phyloP scores from a whole-genome alignment of 495 filamentous ascomycete species.

The Penicillium canariense region DNA sequence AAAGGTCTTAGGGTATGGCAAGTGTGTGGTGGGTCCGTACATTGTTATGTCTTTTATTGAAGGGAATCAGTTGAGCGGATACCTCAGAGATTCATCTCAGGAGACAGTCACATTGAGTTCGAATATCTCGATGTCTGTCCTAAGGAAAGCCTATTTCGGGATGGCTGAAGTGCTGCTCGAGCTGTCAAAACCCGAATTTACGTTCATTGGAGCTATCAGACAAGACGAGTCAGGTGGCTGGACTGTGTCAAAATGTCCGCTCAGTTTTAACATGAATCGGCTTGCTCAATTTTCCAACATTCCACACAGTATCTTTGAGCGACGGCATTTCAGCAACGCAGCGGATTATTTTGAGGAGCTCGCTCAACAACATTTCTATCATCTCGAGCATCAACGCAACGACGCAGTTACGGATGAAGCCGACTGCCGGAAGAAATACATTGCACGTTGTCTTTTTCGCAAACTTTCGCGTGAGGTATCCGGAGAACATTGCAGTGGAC shows the following conservation, averaged over 20 bases:
- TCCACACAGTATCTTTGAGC: too few relatives aligned
- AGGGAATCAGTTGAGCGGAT: constrained; percentile 19
- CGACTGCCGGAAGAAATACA: too few relatives aligned
- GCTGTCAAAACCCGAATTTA: constrained; percentile 35
- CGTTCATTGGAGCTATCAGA: constrained; percentile 35
- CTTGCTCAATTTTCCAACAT: too few relatives aligned
- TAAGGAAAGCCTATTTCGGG: constrained; percentile 30
- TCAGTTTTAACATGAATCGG: too few relatives aligned
- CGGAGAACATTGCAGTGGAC: constrained; percentile 17
- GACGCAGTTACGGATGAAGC: too few relatives aligned
- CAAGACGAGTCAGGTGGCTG: constrained; percentile 13
- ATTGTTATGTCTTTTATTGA: constrained; percentile 47
- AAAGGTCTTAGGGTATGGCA: constrained; percentile 30
- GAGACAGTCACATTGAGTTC: constrained; percentile 22
- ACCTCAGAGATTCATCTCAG: constrained; percentile 20
- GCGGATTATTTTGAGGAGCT: too few relatives aligned
- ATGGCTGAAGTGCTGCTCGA: constrained; percentile 38
- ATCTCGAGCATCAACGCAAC: too few relatives aligned
- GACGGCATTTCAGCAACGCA: too few relatives aligned
- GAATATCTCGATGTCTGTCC: constrained; percentile 22
- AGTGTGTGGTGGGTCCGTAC: constrained; percentile 39
- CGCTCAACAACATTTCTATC: too few relatives aligned
- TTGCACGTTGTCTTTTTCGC: too few relatives aligned
- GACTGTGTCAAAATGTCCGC: constrained; percentile 20
- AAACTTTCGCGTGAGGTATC: constrained; percentile 26